phyloP scores from a whole-genome alignment of 495 filamentous ascomycete species.

The Talaromyces trachyspermus region DNA sequence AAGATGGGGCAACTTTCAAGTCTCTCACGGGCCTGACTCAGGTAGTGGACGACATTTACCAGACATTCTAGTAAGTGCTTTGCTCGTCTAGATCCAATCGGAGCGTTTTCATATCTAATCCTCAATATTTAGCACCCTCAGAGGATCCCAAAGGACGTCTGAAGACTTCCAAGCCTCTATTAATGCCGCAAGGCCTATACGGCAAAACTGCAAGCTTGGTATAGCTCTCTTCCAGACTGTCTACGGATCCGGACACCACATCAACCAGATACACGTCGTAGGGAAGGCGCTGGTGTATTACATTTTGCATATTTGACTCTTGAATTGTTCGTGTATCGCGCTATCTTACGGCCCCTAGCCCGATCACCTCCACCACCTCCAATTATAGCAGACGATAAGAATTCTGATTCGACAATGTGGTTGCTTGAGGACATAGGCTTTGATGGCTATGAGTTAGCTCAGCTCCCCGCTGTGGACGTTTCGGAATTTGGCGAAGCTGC shows the following conservation, averaged over 20 bases:
- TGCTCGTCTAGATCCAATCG: background rate
- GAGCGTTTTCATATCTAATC: background rate
- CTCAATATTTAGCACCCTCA: conserved; percentile 18
- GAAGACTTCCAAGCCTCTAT: conserved; percentile 22
- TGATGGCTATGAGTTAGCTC: conserved; percentile 1
- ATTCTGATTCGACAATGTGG: background rate
- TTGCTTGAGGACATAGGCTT: conserved; percentile 1
- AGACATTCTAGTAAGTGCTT: conserved; percentile 25
- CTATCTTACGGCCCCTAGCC: conserved; percentile 29
- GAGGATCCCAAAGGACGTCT: conserved; percentile 25
- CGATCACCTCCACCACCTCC: conserved; percentile 25
- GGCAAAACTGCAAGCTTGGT: conserved; percentile 28
- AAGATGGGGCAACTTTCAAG: background rate
- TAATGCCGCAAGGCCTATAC: conserved; percentile 19
- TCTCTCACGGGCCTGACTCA: conserved; percentile 4
- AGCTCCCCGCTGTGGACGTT: conserved; percentile 20
- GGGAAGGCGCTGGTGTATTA: conserved; percentile 6
- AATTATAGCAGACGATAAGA: conserved; percentile 18
- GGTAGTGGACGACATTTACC: conserved; percentile 26
- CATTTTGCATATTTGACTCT: conserved; percentile 32
- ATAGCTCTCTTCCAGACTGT: conserved; percentile 20
- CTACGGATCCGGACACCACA: conserved; percentile 12
- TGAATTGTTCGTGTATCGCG: conserved; percentile 30
- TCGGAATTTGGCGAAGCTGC: conserved; percentile 19
- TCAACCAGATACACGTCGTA: background rate